Evolutionary conservation across 2,329 filamentous ascomycete species (phyloP).

Genomic region (Pseudocercospora pini-densiflorae): DNA sequence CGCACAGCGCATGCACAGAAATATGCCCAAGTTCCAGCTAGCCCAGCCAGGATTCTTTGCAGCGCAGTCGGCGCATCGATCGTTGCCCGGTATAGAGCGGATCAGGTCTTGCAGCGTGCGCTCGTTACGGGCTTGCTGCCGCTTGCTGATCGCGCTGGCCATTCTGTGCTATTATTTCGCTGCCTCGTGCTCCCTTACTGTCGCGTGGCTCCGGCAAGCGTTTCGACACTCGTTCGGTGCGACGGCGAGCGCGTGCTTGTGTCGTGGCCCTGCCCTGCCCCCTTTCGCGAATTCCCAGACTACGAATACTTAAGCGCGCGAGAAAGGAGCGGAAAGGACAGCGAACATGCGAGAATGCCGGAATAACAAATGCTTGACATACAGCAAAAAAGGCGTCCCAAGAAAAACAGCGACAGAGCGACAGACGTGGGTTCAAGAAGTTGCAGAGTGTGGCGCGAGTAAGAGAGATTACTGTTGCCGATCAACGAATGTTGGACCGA

Average conservation of each 20-base stretch:
- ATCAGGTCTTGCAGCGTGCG: slow-evolving; percentile 88
- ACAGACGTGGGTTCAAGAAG: background rate
- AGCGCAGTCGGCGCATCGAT: slow-evolving; percentile 90
- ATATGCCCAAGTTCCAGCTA: slow-evolving; percentile 98
- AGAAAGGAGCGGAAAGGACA: background rate
- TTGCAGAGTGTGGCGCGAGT: background rate
- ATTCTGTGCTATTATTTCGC: slow-evolving; percentile 49
- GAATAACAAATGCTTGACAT: background rate
- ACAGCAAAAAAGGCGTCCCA: background rate
- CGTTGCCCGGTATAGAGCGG: slow-evolving; percentile 82
- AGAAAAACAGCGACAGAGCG: background rate
- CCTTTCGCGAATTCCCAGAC: background rate
- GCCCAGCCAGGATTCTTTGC: slow-evolving; percentile 95
- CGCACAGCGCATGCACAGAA: slow-evolving; percentile 97
- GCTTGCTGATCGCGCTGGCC: slow-evolving; percentile 83
- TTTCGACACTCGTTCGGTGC: background rate
- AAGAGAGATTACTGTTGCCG: background rate
- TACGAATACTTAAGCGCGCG: background rate
- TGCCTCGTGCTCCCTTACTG: background rate
- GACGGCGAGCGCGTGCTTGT: background rate
- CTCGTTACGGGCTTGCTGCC: slow-evolving; percentile 97
- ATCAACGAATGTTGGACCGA: background rate
- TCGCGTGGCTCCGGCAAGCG: background rate
- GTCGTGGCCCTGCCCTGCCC: background rate
- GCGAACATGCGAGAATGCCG: background rate